phyloP scores from a whole-genome alignment of 2,329 filamentous ascomycete genomes.

The Apiospora malaysiana region DNA sequence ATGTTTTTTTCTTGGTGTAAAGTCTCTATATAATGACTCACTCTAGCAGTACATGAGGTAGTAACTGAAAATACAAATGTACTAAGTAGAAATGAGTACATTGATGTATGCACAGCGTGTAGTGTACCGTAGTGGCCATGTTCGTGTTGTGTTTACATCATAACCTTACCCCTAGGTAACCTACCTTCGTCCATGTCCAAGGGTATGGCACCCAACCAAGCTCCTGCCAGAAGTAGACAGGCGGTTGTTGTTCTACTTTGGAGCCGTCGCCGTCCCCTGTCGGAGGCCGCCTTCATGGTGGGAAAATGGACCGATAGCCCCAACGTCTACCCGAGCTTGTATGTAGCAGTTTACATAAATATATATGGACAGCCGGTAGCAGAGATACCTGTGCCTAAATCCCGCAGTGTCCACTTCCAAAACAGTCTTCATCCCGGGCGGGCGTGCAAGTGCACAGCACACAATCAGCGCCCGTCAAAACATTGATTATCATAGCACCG shows the following conservation, averaged over 20 bases:
- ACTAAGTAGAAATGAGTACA: not conserved
- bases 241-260: not conserved
- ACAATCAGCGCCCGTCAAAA: not conserved
- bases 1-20: no score
- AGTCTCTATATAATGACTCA: no score
- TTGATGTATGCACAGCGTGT: not conserved
- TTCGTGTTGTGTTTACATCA: no score
- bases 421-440: not conserved
- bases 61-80: no score
- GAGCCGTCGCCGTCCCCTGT: not conserved
- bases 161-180: no score
- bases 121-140: no score
- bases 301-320: not conserved
- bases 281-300: not conserved
- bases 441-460: no score
- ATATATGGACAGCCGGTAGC: not conserved
- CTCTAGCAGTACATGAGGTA: no score
- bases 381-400: not conserved
- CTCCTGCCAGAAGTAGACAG: not conserved
- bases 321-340: no score
- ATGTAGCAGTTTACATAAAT: no score
- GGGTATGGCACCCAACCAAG: no score
- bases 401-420: constrained; percentile 8
- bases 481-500: not conserved
- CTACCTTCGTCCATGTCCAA: no score